Evolutionary conservation across 108 stramenopile genomes (phyloP), one percentile per base, ranked within the genome.

Genomic region (Hondaea fermentalgiana): DNA sequence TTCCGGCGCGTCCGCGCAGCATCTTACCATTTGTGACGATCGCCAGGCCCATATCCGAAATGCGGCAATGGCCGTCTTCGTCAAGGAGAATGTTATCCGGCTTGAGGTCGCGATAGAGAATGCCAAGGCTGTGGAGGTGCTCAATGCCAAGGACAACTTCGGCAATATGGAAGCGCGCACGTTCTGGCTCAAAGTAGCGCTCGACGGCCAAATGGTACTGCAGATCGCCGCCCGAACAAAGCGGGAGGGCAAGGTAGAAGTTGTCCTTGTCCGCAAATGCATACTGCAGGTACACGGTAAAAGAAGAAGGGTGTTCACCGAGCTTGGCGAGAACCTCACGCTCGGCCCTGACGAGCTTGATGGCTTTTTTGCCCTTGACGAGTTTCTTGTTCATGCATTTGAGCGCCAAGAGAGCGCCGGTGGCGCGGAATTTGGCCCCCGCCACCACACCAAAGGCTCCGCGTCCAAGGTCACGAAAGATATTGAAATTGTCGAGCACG

Each of bases 261-360:
- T 97, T 96, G 25, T 95, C 93, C 87, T 95, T 92, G 53, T 95
- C 96, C 59, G 96, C 94, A 89, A 99, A 99, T 28, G 97, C 96
- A 90, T 98, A 99, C 87, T 97, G 97, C 49, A 99, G 94, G 91
- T 96, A 97, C 72, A 99, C 98, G 35, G 97, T 96, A 90, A 98
- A 99, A 17, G 97, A 96, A 72, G 94, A 95, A 45, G 76, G 76
- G 5, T 53, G 76, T 53, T 83, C 76, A 29, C 96, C 94, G 17
- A 99, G 94, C 42, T 92, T 91, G 47, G 95, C 95, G 23, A 99
- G 91, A 58, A 95, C 94, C 47, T 93, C 91, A 51, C 96, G 95
- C 92, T 99, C 98, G 91, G 96, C 96, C 60, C 96, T 89, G 88
- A 96, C 95, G 53, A 98, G 91, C 90, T 93, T 91, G 88, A 97